Evolutionary conservation across 352 stramenopile genomes (phyloP), one percentile per base, ranked within the genome.

Genomic region (Phytophthora cactorum): DNA sequence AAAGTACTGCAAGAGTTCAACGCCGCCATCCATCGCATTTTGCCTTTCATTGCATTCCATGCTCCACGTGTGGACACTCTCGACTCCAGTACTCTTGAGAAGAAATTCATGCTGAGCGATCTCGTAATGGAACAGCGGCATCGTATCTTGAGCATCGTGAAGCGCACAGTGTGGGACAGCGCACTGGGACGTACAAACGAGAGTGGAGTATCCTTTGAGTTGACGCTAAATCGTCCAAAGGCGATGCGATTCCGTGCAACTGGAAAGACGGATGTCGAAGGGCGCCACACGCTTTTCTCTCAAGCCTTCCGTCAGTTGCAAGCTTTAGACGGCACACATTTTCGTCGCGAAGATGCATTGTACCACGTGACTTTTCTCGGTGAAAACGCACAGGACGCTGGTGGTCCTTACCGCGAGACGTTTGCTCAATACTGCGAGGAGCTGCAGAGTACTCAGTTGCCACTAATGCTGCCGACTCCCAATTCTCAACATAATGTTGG

Each of bases 401-500:
- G 90, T 1, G 90, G 89, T 15, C 90, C 90, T 10, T 97, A 97
- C 43, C 83, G 90, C 6, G 89, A 97, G 54, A 95, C 88, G 0
- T 85, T 95, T 27, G 81, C 84, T 10, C 88, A 96, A 68, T 97
- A 91, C 54, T 86, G 78, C 10, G 80, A 93, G 25, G 89, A 96
- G 31, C 39, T 77, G 2, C 87, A 97, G 62, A 94, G 82, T 45
- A 53, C 62, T 1, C 89, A 96, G 52, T 65, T 97, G n/a, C 77
- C 90, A n/a, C 59, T 98, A n/a, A 76, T 98, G 46, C 69, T 98
- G 10, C 86, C 79, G 8, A 96, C 86, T 11, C 86, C 89, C 5
- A 98, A 98, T 60, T 88, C 81, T 3, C 82, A 91, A 41, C 89
- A 97, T 61, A 93, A 96, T 41, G 92, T 97, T 47, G 93, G 95